Percentiles rank a stretch among this genome's conserved stretches.
Evolutionary conservation across 345 rosid genomes (phyloP).

Genomic region (Eutrema heterophyllum): DNA sequence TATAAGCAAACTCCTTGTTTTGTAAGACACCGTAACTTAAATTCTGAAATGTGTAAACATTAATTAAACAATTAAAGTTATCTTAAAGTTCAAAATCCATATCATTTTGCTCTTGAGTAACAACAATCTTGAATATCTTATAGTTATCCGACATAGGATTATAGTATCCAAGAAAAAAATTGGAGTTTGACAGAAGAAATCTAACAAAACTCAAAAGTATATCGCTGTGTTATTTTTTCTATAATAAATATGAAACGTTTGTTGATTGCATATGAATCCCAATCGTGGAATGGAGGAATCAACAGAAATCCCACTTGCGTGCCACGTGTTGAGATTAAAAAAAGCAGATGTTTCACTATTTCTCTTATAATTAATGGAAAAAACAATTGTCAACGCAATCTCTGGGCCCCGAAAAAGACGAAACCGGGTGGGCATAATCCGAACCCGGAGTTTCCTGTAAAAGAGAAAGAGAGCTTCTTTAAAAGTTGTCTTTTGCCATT

Average conservation of each 20-base stretch:
- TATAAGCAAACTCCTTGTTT: not conserved
- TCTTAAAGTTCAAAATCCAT: not conserved
- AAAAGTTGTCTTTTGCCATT: not conserved
- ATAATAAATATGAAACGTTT: not conserved
- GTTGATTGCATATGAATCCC: not conserved
- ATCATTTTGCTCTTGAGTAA: not conserved
- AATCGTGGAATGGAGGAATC: slow-evolving; percentile 9
- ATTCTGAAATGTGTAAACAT: not conserved
- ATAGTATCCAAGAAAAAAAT: not conserved
- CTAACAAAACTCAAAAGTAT: not conserved
- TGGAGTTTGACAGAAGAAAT: not conserved
- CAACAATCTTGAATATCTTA: not conserved
- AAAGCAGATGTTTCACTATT: not conserved
- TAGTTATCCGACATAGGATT: not conserved
- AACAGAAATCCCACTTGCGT: slow-evolving; percentile 11
- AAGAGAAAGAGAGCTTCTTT: slow-evolving; percentile 13
- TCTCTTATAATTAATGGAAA: not conserved
- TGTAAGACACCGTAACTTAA: not conserved
- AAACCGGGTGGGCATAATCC: slow-evolving; percentile 20
- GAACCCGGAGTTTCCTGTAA: not conserved
- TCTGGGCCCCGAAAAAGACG: not conserved
- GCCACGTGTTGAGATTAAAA: slow-evolving; percentile 8
- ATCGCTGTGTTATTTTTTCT: not conserved
- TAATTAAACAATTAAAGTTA: not conserved
- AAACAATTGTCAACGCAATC: slow-evolving; percentile 26